Conservation (phyloP, 2,329 filamentous ascomycete genomes). For the Pseudocercospora macadamiae region DNA sequence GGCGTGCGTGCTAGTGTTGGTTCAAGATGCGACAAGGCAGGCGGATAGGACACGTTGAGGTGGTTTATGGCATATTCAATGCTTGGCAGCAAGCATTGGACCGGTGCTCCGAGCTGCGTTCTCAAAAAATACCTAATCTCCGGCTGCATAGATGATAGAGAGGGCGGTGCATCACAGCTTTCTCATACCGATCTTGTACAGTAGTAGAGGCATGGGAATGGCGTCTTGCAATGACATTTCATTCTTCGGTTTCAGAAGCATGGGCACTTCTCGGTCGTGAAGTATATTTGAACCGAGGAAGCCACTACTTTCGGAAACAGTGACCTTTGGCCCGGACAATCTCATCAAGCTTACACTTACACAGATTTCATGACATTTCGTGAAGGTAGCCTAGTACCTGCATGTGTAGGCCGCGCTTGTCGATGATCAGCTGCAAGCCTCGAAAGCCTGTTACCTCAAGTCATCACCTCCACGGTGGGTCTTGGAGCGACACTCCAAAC, state of each 20-base stretch:
- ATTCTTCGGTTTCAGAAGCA: not conserved
- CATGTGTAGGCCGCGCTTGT: not conserved
- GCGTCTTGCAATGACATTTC: slow-evolving; percentile 8
- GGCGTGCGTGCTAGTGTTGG: slow-evolving; percentile 3
- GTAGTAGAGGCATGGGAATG: slow-evolving; percentile 8
- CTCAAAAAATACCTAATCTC: slow-evolving; percentile 9
- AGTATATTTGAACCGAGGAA: not conserved
- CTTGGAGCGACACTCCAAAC: not conserved
- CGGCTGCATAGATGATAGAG: slow-evolving; percentile 14
- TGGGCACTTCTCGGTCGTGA: not conserved
- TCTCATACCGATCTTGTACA: slow-evolving; percentile 14
- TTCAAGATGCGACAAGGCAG: slow-evolving; percentile 10
- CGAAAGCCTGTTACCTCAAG: not conserved
- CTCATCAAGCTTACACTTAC: too few species aligned
- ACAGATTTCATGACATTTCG: too few species aligned
- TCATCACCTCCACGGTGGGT: not conserved
- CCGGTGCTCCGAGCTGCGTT: not conserved
- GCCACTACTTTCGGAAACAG: too few species aligned
- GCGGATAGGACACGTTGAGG: not conserved
- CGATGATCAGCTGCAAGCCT: not conserved
- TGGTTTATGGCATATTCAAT: slow-evolving; percentile 1
- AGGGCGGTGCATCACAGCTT: slow-evolving; percentile 10
- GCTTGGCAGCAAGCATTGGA: not conserved
- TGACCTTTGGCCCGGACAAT: too few species aligned
- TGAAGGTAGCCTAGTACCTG: too few species aligned